These are phyloP conservation scores for Yamadazyma taylorii DNA, from an alignment of 1,139 yeast genomes.

Conservation along the genomic window DNA sequence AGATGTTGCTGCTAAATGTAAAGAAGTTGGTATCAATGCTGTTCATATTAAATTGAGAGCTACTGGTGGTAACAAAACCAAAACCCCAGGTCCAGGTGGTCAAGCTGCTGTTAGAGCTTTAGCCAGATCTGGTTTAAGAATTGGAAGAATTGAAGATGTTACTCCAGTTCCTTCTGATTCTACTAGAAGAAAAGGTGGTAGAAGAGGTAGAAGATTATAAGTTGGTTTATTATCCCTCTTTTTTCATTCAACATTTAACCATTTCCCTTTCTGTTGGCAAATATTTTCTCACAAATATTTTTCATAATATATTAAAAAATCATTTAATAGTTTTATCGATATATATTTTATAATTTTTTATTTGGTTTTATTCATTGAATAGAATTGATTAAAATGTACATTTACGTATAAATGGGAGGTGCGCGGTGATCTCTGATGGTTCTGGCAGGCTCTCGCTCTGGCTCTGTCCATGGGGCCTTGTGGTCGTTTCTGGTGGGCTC, in stretches of 20 bases:
- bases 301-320: constrained; percentile 9
- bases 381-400: constrained; percentile 19
- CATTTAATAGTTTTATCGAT: constrained; percentile 16
- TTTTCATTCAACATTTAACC: constrained; percentile 14
- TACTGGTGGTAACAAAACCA: constrained; percentile 99
- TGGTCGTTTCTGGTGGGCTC: no score
- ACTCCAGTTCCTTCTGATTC: constrained; percentile 99
- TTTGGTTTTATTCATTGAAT: constrained; percentile 12
- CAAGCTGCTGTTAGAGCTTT: constrained; percentile 99
- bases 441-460: no score
- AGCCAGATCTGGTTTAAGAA: constrained; percentile 99
- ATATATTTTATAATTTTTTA: constrained; percentile 9
- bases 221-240: constrained; percentile 8
- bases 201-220: constrained; percentile 99
- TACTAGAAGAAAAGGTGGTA: constrained; percentile 99
- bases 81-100: constrained; percentile 99
- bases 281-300: constrained; percentile 7
- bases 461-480: no score
- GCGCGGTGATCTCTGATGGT: no score
- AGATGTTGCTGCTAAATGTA: constrained; percentile 98
- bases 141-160: constrained; percentile 99
- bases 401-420: constrained; percentile 20
- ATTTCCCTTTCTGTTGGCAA: neutral
- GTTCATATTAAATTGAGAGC: constrained; percentile 99
- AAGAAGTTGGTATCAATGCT: constrained; percentile 99